These are phyloP conservation scores for Rhodotorula sp. DNA, from an alignment of 1,284 basidiomycete species.

Conservation along the genomic window DNA sequence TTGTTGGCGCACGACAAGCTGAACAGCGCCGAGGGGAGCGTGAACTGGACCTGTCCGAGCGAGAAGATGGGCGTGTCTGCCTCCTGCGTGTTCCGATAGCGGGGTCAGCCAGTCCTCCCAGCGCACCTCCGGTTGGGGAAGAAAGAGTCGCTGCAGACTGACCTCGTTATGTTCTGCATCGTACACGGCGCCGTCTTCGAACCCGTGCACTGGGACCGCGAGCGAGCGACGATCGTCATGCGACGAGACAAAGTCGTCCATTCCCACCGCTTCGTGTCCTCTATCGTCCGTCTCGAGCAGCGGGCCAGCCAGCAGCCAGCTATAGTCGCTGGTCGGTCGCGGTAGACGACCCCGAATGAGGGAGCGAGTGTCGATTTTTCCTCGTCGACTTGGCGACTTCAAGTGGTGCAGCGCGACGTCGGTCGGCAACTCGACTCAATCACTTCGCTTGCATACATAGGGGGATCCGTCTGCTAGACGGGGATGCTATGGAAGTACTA, in stretches of 20 bases:
- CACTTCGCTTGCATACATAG: too few species aligned
- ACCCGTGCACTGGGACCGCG: slow-evolving; percentile 22
- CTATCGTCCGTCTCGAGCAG: slow-evolving; percentile 15
- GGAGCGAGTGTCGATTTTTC: too few species aligned
- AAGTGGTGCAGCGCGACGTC: too few species aligned
- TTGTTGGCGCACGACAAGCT: slow-evolving; percentile 80
- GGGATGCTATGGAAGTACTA: too few species aligned
- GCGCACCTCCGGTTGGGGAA: too few species aligned
- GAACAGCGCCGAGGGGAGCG: slow-evolving; percentile 73
- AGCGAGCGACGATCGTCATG: not conserved
- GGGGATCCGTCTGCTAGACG: too few species aligned
- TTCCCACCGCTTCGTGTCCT: not conserved
- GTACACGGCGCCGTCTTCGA: slow-evolving; percentile 30
- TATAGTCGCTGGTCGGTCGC: too few species aligned
- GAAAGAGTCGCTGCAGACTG: not conserved
- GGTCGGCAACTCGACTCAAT: too few species aligned
- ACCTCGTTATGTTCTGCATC: slow-evolving; percentile 23
- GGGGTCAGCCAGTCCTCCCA: not conserved
- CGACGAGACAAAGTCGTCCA: slow-evolving; percentile 3
- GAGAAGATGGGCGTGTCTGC: slow-evolving; percentile 32
- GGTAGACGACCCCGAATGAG: too few species aligned
- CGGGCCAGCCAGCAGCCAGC: too few species aligned
- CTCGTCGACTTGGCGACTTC: too few species aligned
- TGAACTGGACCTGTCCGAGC: slow-evolving; percentile 63
- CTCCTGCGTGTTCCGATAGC: slow-evolving; percentile 2